Evolutionary conservation across 306 rosid species (phyloP).

Genomic region (Carpinus viminea): DNA sequence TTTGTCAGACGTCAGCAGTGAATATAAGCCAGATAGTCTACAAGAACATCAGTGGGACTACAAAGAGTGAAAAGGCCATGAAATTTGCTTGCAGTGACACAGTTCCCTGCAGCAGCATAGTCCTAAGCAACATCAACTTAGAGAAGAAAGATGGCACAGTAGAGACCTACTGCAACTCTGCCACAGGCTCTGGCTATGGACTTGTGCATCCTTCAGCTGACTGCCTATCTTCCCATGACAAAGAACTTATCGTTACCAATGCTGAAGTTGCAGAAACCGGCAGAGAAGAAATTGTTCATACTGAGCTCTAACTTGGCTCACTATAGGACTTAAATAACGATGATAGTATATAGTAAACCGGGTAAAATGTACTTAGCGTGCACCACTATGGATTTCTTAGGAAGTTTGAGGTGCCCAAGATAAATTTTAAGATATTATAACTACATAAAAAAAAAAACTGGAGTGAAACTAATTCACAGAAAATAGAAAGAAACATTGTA

Average conservation of each 20-base stretch:
- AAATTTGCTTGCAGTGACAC: constrained; percentile 87
- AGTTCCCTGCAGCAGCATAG: constrained; percentile 74
- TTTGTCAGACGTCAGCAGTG: constrained; percentile 71
- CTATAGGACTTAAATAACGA: constrained; percentile 30
- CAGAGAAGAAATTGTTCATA: constrained; percentile 45
- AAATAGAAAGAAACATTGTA: constrained; percentile 2
- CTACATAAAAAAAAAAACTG: constrained; percentile 12
- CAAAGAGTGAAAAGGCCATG: constrained; percentile 83
- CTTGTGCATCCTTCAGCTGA: constrained; percentile 91
- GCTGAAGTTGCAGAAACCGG: constrained; percentile 32
- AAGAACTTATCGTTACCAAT: constrained; percentile 8
- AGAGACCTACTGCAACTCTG: constrained; percentile 91
- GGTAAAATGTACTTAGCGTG: constrained; percentile 34
- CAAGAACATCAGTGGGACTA: constrained; percentile 73
- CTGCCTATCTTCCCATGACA: constrained; percentile 73
- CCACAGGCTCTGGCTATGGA: constrained; percentile 82
- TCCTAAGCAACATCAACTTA: constrained; percentile 77
- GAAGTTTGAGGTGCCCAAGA: constrained; percentile 44
- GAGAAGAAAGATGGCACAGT: constrained; percentile 80
- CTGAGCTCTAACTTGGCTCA: constrained; percentile 56
- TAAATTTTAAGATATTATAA: constrained; percentile 10
- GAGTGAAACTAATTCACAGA: constrained; percentile 7
- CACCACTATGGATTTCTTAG: constrained; percentile 37
- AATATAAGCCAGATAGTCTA: constrained; percentile 74
- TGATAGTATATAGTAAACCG: constrained; percentile 31